Evolutionary conservation across 257 asterid species (phyloP).

Genomic region (Misopates orontium): DNA sequence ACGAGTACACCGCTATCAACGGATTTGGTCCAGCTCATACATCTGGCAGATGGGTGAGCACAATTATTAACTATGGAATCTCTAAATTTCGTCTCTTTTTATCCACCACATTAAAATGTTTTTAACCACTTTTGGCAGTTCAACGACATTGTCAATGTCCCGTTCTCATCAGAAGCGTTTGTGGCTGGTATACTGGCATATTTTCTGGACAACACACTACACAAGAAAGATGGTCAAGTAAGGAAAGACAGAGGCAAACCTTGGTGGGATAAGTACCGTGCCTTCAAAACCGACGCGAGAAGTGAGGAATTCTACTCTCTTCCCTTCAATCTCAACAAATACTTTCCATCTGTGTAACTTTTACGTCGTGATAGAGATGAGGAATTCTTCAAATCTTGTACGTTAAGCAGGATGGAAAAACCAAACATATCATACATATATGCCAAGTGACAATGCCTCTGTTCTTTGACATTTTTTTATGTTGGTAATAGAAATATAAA

Average conservation of each 20-base stretch:
- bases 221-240: conserved; percentile 62
- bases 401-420: conserved; percentile 21
- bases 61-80: conserved; percentile 12
- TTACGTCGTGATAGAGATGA: conserved; percentile 18
- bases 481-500: conserved; percentile 38
- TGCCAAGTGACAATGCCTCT: conserved; percentile 12
- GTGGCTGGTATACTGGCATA: conserved; percentile 80
- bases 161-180: conserved; percentile 81
- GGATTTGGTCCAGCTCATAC: conserved; percentile 56
- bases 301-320: conserved; percentile 87
- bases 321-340: conserved; percentile 86
- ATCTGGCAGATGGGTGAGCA: conserved; percentile 49
- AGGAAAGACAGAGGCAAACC: conserved; percentile 90
- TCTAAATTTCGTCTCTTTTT: neutral
- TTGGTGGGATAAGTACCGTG: conserved; percentile 90
- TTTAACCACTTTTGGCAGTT: conserved; percentile 44
- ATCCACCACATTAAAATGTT: too few relatives aligned
- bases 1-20: conserved; percentile 41
- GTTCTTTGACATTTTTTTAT: conserved; percentile 27
- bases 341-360: conserved; percentile 77
- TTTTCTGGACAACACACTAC: conserved; percentile 77
- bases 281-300: conserved; percentile 64
- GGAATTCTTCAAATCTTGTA: conserved; percentile 16
- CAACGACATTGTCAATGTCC: conserved; percentile 85
- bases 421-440: conserved; percentile 2